Evolutionary conservation across 2,329 filamentous ascomycete genomes (phyloP), one percentile per base, ranked within the genome.

Genomic region (Cladosporium colombiae): DNA sequence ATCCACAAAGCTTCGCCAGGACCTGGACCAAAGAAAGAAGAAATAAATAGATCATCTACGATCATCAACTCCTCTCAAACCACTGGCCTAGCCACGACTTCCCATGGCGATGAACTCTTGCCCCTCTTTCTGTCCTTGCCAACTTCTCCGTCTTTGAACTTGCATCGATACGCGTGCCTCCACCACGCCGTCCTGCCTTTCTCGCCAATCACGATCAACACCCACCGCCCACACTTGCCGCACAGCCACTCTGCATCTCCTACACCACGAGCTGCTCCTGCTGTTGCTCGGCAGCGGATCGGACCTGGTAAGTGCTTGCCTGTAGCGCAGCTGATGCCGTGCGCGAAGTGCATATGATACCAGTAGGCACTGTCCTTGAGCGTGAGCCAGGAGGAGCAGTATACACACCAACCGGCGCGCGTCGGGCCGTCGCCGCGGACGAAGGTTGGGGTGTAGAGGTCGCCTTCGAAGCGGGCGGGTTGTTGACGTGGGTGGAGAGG

Each of bases 181-280:
- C 94, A 96, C 91, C 91, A 96, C 3, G 91, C 93, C 0, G 91
- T 96, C n/a, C 91, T 91, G 81, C 94, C 93, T 82, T 94, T 94
- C 81, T 94, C 94, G 76, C 89, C 92, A 80, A 90, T 93, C 50
- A 93, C 90, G 40, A 93, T 81, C 14, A 89, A 88, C 70, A 93
- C 89, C 91, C 91, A 93, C 68, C 92, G 89, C 70, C 89, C 89
- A 78, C 91, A 93, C 74, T 87, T 89, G 59, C 89, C 87, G 73
- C 91, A 94, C 6, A 92, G 82, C 2, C 89, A 91, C 75, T 94
- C 91, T 89, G 89, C 92, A 3, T 92, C 89, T 74, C 92, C 91
- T 3, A 91, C 87, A 73, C 92, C 93, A 46, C 90, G 89, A 74
- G 93, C 90, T 81, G 91, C 92, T 21, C 61, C 61, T 5, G 50